These are phyloP conservation scores for Pyronema domesticum DNA, from an alignment of 495 filamentous ascomycete genomes.

Conservation along the genomic window DNA sequence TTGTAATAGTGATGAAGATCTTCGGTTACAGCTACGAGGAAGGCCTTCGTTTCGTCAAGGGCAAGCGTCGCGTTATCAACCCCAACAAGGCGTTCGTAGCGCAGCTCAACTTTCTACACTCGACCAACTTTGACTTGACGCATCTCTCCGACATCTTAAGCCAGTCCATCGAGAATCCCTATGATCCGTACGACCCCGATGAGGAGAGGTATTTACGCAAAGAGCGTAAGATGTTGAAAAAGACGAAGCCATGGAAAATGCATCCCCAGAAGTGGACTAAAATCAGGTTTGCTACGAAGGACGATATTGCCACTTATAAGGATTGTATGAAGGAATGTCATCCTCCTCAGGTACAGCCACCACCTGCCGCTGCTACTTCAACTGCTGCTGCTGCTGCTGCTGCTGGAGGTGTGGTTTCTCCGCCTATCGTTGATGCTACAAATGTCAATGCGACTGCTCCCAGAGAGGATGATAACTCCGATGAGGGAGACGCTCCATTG, in stretches of 20 bases:
- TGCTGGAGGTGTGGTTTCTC: too few relatives aligned
- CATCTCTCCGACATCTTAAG: background rate
- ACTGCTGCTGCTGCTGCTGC: too few relatives aligned
- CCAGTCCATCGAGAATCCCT: background rate
- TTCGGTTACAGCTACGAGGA: background rate
- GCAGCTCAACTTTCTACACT: background rate
- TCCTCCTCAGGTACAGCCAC: too few relatives aligned
- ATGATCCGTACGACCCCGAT: background rate
- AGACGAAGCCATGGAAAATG: background rate
- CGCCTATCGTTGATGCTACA: too few relatives aligned
- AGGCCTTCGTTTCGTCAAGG: background rate
- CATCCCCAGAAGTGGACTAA: background rate
- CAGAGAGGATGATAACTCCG: too few relatives aligned
- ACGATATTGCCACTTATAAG: background rate
- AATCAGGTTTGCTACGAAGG: background rate
- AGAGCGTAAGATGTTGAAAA: background rate
- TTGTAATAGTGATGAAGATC: background rate
- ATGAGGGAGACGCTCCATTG: too few relatives aligned
- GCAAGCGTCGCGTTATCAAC: background rate
- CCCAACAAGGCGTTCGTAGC: constrained; percentile 1
- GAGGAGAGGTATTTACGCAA: background rate
- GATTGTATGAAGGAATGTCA: background rate
- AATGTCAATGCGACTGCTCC: too few relatives aligned
- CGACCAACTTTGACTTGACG: background rate
- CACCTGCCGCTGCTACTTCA: too few relatives aligned